Conservation (phyloP, 2,329 filamentous ascomycete species). For the Ilyonectria robusta region DNA sequence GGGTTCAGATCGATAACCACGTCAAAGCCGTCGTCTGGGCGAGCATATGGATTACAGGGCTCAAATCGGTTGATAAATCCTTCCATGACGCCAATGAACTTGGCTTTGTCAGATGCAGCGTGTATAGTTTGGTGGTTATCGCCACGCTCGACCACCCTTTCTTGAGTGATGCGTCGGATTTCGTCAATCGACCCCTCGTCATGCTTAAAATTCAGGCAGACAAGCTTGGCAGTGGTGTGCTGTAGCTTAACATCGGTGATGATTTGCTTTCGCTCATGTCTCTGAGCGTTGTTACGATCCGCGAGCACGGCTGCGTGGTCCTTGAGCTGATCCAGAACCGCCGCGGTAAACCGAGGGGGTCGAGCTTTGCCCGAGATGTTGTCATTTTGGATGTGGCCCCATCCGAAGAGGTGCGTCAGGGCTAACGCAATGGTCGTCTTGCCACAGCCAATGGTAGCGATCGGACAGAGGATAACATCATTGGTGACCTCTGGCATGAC, state of each 20-base stretch:
- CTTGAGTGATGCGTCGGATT: conserved; percentile 81
- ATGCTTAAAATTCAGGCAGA: conserved; percentile 92
- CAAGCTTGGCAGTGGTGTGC: conserved; percentile 76
- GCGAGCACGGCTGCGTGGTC: conserved; percentile 83
- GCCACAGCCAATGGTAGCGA: conserved; percentile 95
- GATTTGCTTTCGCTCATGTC: conserved; percentile 88
- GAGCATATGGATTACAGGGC: conserved; percentile 73
- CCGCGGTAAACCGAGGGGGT: conserved; percentile 82
- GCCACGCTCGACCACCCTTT: conserved; percentile 85
- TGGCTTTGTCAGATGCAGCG: conserved; percentile 78
- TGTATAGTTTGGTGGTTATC: conserved; percentile 99
- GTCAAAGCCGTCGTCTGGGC: conserved; percentile 89
- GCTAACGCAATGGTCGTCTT: conserved; percentile 94
- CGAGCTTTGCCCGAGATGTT: conserved; percentile 88
- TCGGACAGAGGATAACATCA: conserved; percentile 87
- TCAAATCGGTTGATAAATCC: conserved; percentile 92
- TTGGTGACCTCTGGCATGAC: conserved; percentile 68
- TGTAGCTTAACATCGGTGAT: conserved; percentile 81
- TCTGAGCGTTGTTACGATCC: conserved; percentile 94
- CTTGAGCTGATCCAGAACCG: conserved; percentile 75
- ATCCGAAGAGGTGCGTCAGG: conserved; percentile 85
- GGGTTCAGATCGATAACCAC: conserved; percentile 88
- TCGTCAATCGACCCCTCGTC: conserved; percentile 80
- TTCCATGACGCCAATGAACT: conserved; percentile 94
- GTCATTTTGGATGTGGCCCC: conserved; percentile 97